Evolutionary conservation across 139 green algal species (phyloP).

Genomic region (Tetraselmis striata): DNA sequence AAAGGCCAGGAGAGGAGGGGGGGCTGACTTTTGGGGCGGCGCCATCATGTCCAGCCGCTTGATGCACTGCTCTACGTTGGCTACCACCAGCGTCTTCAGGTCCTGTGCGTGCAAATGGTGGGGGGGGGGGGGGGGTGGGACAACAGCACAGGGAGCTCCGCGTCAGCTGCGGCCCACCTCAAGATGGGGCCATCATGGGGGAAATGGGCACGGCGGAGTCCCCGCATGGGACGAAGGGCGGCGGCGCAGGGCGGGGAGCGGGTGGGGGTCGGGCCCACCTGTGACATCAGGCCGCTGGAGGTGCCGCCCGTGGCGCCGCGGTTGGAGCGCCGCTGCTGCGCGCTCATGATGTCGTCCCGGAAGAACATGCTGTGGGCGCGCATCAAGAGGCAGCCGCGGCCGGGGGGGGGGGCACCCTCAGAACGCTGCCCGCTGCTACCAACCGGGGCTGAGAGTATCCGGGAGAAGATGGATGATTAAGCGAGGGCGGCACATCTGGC

Average conservation of each 20-base stretch:
- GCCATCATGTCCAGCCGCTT: neutral
- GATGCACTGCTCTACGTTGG: slow-evolving; percentile 5
- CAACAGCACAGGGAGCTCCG: neutral
- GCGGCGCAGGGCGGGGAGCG: neutral
- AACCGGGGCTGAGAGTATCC: too few species aligned
- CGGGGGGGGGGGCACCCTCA: too few species aligned
- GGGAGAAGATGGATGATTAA: too few species aligned
- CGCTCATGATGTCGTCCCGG: slow-evolving; percentile 4
- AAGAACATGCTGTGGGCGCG: slow-evolving; percentile 2
- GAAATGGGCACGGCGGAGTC: neutral
- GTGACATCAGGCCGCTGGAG: neutral
- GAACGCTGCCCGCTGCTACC: too few species aligned
- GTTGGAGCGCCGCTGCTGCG: neutral
- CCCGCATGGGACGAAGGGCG: neutral
- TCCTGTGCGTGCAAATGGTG: neutral
- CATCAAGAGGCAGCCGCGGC: too few species aligned
- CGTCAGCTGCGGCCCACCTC: neutral
- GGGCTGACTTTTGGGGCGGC: neutral
- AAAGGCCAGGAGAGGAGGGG: slow-evolving; percentile 1
- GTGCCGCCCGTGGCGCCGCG: neutral
- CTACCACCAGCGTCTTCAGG: slow-evolving; percentile 20
- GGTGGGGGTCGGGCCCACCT: neutral
- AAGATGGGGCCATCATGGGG: neutral
- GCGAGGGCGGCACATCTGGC: too few species aligned
- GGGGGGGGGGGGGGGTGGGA: neutral